Evolutionary conservation across 2,329 filamentous ascomycete genomes (phyloP), one percentile per base, ranked within the genome.

Genomic region (Trichoderma harzianum): DNA sequence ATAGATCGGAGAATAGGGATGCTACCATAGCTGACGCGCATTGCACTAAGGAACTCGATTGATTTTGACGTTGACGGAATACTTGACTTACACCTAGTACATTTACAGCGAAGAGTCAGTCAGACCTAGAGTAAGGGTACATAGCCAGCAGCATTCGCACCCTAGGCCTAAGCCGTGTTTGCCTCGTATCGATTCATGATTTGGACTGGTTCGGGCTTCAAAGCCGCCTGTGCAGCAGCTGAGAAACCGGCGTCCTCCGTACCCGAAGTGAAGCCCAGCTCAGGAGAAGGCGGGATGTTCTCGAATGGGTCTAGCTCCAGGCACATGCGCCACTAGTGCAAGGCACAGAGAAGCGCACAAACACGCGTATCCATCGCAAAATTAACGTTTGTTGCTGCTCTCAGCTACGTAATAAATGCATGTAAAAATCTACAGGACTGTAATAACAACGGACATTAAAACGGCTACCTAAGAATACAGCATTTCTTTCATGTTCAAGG

Each of bases 281-380:
- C 60, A 70, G 63, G 69, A 43, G 62, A 39, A 24, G 28, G 10
- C 30, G 14, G 18, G 34, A 16, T 34, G 55, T 53, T 53, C 61
- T 47, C 21, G 18, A 62, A 71, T 24, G 10, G 34, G 69, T 51
- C 39, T 71, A 71, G 69, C 60, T 36, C 55, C 63, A 70, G 69
- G 69, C 55, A 71, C 69, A 36, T 18, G 36, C 28, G 62, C 63
- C 57, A 47, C 69, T 71, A 71, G 66, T 63, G 39, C 63, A 60
- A 71, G 69, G 63, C 39, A 70, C 68, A n/a, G 24, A 32, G 43
- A 21, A 30, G 12, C 26, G 34, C 32, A 43, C 36, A 34, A 60
- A 60, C 28, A 28, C 57, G 57, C 57, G 30, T 53, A 53, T 12
- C 7, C n/a, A 8, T 58, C 18, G 64, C 34, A 57, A 10, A 57